Conservation (phyloP, 2,329 filamentous ascomycete species). For the Alternaria arborescens region DNA sequence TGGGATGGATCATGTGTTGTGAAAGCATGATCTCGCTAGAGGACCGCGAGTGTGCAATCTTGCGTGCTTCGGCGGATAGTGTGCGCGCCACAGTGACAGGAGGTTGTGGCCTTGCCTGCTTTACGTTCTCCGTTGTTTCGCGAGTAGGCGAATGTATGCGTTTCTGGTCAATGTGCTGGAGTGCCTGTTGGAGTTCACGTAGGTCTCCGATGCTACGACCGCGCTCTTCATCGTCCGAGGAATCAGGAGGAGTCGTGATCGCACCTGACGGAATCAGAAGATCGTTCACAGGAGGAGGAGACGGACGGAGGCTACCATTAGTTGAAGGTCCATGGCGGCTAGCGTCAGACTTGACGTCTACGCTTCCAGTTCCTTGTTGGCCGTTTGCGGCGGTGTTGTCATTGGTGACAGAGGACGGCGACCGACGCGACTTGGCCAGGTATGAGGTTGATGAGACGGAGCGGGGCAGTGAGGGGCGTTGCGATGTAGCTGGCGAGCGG, state of each 20-base stretch:
- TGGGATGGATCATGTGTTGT: conserved; percentile 51
- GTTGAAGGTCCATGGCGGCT: conserved; percentile 35
- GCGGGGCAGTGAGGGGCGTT: conserved; percentile 61
- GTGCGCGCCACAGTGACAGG: conserved; percentile 37
- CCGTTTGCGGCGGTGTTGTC: conserved; percentile 45
- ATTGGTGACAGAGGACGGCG: conserved; percentile 58
- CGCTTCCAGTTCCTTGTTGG: conserved; percentile 31
- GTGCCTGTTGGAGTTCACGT: conserved; percentile 79
- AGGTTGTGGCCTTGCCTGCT: conserved; percentile 22
- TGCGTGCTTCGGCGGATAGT: conserved; percentile 64
- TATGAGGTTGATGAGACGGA: conserved; percentile 68
- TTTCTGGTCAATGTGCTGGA: conserved; percentile 78
- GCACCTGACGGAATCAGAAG: conserved; percentile 81
- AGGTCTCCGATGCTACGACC: conserved; percentile 57
- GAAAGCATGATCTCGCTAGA: conserved; percentile 65
- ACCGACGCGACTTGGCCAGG: conserved; percentile 68
- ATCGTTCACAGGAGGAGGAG: conserved; percentile 81
- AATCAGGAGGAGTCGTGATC: conserved; percentile 91
- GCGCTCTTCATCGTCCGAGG: conserved; percentile 85
- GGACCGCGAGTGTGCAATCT: conserved; percentile 69
- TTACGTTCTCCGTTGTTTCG: conserved; percentile 27
- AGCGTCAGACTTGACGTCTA: conserved; percentile 32
- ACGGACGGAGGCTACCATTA: conserved; percentile 76
- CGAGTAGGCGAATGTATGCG: conserved; percentile 65
- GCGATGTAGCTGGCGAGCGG: conserved; percentile 44